Evolutionary conservation across 2,329 filamentous ascomycete genomes (phyloP), one percentile per base, ranked within the genome.

Genomic region (Paecilomyces niveus): DNA sequence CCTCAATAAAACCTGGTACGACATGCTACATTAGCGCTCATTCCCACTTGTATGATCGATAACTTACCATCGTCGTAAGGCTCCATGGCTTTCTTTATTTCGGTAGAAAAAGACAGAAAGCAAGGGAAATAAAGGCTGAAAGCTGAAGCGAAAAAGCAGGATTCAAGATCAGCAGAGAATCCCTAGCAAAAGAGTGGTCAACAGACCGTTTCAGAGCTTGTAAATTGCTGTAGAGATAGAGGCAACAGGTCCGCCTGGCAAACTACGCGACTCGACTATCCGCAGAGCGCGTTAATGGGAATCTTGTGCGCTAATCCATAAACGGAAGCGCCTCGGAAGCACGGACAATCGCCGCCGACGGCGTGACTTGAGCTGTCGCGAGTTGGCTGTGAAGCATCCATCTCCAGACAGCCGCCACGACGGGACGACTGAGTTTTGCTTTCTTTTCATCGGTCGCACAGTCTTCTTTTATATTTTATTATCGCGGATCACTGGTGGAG

Each of bases 251-350:
- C 22, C 53, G 53, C 31, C 53, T 35, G 18, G 33, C 22, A 31
- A 22, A 45, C 31, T 26, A 59, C 67, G 62, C 62, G 65, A 65
- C 61, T 63, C 63, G 60, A 49, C 58, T 53, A 33, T 60, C 55
- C 54, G 21, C 51, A 45, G 57, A 68, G 63, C 72, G 72, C 71
- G 71, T 74, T 72, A 74, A 74, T 74, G 68, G 65, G 65, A 62
- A 58, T 50, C 57, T 29, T 53, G 2, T 22, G 35, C 53, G 21
- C 71, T 73, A 73, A 56, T 7, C 69, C 66, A 2, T 4, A 54
- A 57, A 56, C 3, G 57, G 65, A 52, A 33, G 39, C 39, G 39
- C 39, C 39, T 45, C 39, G 39, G 39, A 45, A 18, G 39, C 39
- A 45, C 39, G 39, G 39, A 45, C 39, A 45, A 32, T 31, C 29